These are phyloP conservation scores for Syncephalis fuscata DNA, from an alignment of 371 early-diverging fungal species.

Conservation along the genomic window DNA sequence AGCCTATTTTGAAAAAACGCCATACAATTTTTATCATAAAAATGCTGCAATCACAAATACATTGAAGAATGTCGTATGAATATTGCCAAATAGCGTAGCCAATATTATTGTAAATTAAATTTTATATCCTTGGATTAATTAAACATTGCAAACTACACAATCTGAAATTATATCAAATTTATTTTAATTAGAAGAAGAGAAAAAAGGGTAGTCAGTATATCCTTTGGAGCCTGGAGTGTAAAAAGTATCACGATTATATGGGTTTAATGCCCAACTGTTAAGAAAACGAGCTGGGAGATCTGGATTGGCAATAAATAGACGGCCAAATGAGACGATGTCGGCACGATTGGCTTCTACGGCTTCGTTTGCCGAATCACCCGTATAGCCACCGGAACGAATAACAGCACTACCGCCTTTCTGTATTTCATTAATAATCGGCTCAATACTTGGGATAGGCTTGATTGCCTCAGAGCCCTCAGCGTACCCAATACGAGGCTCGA, in stretches of 20 bases:
- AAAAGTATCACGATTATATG: not conserved
- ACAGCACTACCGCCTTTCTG: slow-evolving; percentile 22
- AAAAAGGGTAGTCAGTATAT: not conserved
- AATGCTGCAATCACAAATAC: too few species aligned
- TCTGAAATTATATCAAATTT: too few species aligned
- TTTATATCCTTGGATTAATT: too few species aligned
- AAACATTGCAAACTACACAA: too few species aligned
- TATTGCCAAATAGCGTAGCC: too few species aligned
- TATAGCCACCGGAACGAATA: slow-evolving; percentile 43
- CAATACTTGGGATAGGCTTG: slow-evolving; percentile 18
- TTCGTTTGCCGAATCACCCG: slow-evolving; percentile 24
- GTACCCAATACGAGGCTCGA: not conserved
- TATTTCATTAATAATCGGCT: slow-evolving; percentile 17
- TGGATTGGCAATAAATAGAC: slow-evolving; percentile 11
- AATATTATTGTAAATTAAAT: too few species aligned
- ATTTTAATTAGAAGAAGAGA: too few species aligned
- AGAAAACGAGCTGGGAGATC: slow-evolving; percentile 1
- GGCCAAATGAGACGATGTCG: slow-evolving; percentile 8
- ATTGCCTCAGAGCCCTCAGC: not conserved
- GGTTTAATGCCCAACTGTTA: not conserved
- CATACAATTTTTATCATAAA: too few species aligned
- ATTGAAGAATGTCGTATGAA: too few species aligned
- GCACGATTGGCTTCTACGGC: slow-evolving; percentile 6
- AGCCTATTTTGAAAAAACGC: too few species aligned
- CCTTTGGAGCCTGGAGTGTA: not conserved